A percentile compares a stretch with the other conserved stretches of the same genome.
Evolutionary conservation across 352 stramenopile genomes (phyloP).

Genomic region (Globisporangium yorkense): DNA sequence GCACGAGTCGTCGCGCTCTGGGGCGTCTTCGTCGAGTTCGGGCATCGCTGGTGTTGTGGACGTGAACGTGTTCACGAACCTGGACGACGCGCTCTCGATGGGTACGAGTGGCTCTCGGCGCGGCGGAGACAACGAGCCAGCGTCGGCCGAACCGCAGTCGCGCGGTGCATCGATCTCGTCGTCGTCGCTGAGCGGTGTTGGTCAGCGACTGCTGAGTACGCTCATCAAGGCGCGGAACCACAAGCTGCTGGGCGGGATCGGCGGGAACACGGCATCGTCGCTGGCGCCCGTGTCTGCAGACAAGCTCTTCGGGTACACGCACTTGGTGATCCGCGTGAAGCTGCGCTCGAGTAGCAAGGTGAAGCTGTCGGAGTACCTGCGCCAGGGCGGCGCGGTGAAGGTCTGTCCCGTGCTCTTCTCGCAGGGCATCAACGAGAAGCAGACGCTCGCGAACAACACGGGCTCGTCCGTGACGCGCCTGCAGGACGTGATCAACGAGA

Average conservation of each 20-base stretch:
- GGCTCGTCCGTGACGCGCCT: conserved; percentile 67
- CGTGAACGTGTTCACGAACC: conserved; percentile 73
- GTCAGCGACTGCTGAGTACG: conserved; percentile 59
- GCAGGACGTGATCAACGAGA: conserved; percentile 81
- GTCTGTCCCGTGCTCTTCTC: conserved; percentile 78
- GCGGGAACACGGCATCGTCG: conserved; percentile 25
- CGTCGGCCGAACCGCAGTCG: conserved; percentile 9
- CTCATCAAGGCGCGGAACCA: conserved; percentile 65
- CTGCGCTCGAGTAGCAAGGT: conserved; percentile 58
- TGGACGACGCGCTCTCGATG: conserved; percentile 60
- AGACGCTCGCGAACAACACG: conserved; percentile 89
- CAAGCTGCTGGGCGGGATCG: conserved; percentile 41
- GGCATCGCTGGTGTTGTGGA: conserved; percentile 69
- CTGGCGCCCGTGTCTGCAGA: conserved; percentile 35
- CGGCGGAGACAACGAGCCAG: conserved; percentile 8
- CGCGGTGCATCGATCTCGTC: conserved; percentile 19
- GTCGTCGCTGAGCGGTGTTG: conserved; percentile 60
- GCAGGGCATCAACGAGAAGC: conserved; percentile 92
- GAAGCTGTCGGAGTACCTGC: conserved; percentile 56
- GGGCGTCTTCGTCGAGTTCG: conserved; percentile 24
- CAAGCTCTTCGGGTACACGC: conserved; percentile 59
- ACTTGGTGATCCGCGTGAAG: conserved; percentile 80
- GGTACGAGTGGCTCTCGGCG: conserved; percentile 24
- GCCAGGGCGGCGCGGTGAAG: conserved; percentile 51
- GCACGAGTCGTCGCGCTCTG: conserved; percentile 13